Base-by-base conservation (phyloP, 345 rosid species). In the Ceriops tagal region DNA sequence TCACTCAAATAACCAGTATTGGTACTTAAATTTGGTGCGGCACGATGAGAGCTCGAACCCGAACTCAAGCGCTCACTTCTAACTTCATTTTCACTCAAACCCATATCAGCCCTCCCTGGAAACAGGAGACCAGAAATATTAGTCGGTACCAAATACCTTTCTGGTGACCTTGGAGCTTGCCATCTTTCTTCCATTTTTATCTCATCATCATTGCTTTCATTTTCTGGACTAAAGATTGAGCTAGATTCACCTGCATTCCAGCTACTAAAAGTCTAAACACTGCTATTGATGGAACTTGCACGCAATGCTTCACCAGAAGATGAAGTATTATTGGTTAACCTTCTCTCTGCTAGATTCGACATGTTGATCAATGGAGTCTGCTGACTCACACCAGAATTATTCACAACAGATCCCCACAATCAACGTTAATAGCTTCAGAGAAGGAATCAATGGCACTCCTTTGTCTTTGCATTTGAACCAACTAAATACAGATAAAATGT, bases 231-330 rank as follows among this genome's bases (percentile, higher is more conserved):
- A 15, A 73, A 69, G 56, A 81, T 75, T 46, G 89, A 85, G 79
- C 90, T 84, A 43, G 91, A 75, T 71, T 89, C 97, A 49, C 90
- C 88, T 20, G 78, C 77, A 75, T 72, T 87, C 96, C 88, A 87
- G 72, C 83, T 77, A 76, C 77, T 68, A 69, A 78, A 82, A 61
- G 61, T 74, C 58, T 75, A 90, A 73, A 49, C 68, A 68, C 70
- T 78, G 72, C 77, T 78, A 81, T 77, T 61, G 49, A 63, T 67
- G 10, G 85, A 71, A 75, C 77, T 75, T 56, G 68, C 74, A 51
- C 82, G 77, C n/a, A 81, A 53, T 63, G 80, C 74, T 58, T 73
- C 80, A 47, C 76, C 75, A 59, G 85, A 82, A 75, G 89, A 60
- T 39, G 52, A 80, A 37, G 71, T 22, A 61, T 67, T 75, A 83